Conservation (phyloP, 371 early-diverging fungal genomes). For the Mucor ambiguus region DNA sequence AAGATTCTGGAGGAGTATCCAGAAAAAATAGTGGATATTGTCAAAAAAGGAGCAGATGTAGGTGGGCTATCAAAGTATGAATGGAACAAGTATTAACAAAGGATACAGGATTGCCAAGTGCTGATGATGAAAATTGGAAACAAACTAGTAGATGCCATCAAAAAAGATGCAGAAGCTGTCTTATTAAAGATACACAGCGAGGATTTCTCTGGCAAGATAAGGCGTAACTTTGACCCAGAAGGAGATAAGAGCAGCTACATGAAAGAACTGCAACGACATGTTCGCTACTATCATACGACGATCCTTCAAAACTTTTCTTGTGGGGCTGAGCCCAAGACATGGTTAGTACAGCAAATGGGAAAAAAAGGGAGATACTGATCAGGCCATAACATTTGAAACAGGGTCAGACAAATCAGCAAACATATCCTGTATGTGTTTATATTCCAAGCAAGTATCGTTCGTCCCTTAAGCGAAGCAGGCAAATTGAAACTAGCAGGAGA, state of each 20-base stretch:
- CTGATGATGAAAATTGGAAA: conserved; percentile 58
- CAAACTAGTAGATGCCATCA: conserved; percentile 48
- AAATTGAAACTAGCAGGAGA: conserved; percentile 68
- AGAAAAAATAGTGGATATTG: conserved; percentile 44
- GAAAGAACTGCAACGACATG: conserved; percentile 54
- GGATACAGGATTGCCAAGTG: conserved; percentile 47
- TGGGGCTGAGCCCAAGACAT: conserved; percentile 60
- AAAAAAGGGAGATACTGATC: not conserved
- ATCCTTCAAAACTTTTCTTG: conserved; percentile 61
- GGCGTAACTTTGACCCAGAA: conserved; percentile 22
- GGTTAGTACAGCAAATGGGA: conserved; percentile 36
- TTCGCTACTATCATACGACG: conserved; percentile 61
- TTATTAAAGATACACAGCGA: conserved; percentile 67
- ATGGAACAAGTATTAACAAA: not conserved
- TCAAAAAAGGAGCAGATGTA: conserved; percentile 55
- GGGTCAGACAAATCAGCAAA: conserved; percentile 53
- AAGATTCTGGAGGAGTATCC: conserved; percentile 59
- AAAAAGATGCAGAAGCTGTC: conserved; percentile 53
- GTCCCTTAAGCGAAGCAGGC: conserved; percentile 63
- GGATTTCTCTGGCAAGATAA: conserved; percentile 53
- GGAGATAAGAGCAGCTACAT: conserved; percentile 50
- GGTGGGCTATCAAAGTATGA: not conserved
- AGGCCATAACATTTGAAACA: conserved; percentile 11
- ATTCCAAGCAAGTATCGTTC: conserved; percentile 63
- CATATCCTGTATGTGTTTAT: conserved; percentile 59